These are phyloP conservation scores for Pyrenochaeta sp. DNA, from an alignment of 2,329 filamentous ascomycete genomes.

Conservation along the genomic window DNA sequence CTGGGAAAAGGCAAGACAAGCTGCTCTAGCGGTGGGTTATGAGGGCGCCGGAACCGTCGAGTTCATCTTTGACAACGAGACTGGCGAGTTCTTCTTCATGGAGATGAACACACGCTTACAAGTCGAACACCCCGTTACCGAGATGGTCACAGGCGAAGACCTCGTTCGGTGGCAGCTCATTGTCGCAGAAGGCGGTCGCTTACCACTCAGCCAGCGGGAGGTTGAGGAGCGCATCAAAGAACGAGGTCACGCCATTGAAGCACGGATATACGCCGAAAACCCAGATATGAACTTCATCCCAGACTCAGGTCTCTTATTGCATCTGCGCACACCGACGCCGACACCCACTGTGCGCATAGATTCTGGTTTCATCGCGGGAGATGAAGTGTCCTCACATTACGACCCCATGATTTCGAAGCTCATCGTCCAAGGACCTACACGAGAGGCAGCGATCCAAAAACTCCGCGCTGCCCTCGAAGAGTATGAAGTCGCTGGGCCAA, in stretches of 20 bases:
- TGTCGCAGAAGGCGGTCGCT: slow-evolving; percentile 75
- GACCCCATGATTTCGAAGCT: slow-evolving; percentile 99
- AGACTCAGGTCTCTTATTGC: slow-evolving; percentile 86
- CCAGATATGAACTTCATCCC: slow-evolving; percentile 92
- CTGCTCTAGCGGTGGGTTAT: slow-evolving; percentile 70
- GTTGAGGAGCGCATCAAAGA: slow-evolving; percentile 74
- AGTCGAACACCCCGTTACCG: slow-evolving; percentile 95
- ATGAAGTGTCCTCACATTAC: slow-evolving; percentile 92
- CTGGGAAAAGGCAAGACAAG: slow-evolving; percentile 71
- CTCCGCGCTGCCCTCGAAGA: slow-evolving; percentile 80
- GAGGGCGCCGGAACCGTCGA: slow-evolving; percentile 73
- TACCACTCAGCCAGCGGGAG: slow-evolving; percentile 72
- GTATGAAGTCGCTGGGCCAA: slow-evolving; percentile 91
- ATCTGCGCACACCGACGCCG: slow-evolving; percentile 76
- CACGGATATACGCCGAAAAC: slow-evolving; percentile 95
- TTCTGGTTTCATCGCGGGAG: slow-evolving; percentile 89
- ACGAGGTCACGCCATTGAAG: slow-evolving; percentile 90
- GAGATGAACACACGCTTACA: slow-evolving; percentile 85
- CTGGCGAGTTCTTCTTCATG: slow-evolving; percentile 74
- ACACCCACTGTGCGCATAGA: slow-evolving; percentile 85
- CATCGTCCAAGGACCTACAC: slow-evolving; percentile 83
- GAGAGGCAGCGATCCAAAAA: slow-evolving; percentile 83
- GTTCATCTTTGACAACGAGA: slow-evolving; percentile 74
- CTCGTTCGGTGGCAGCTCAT: slow-evolving; percentile 95
- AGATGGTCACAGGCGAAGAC: slow-evolving; percentile 78